A percentile compares a stretch with the other conserved stretches of the same genome.
These are phyloP conservation scores for Penicillium corylophilum DNA, from an alignment of 2,329 filamentous ascomycete species.

Conservation along the genomic window DNA sequence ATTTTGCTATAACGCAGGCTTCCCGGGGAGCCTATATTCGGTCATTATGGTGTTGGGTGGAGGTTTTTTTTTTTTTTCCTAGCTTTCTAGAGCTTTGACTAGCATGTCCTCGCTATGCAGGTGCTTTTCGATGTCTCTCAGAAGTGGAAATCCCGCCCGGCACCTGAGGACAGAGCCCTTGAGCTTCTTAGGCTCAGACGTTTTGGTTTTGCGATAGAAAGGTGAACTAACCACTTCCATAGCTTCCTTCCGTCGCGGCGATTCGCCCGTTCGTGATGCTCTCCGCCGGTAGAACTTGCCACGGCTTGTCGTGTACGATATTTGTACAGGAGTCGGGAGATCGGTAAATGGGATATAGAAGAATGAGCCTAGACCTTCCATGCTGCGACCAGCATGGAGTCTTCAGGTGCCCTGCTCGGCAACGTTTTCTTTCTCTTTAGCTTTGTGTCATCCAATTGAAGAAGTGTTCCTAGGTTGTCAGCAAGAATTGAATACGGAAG, in stretches of 20 bases:
- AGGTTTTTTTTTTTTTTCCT: too few species aligned
- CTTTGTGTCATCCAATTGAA: not conserved
- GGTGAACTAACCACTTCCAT: conserved; percentile 14
- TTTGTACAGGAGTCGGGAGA: conserved; percentile 35
- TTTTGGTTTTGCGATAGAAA: not conserved
- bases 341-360: conserved; percentile 1
- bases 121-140: not conserved
- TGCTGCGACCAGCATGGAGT: conserved; percentile 3
- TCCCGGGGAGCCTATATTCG: not conserved
- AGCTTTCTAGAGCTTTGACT: not conserved
- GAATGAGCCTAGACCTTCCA: conserved; percentile 3
- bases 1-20: not conserved
- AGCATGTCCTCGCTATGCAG: not conserved
- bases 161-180: not conserved
- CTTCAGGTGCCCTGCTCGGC: not conserved
- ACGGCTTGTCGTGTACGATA: conserved; percentile 36
- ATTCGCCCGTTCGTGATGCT: conserved; percentile 40
- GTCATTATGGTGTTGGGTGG: not conserved
- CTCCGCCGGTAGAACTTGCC: conserved; percentile 34
- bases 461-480: not conserved
- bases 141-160: not conserved
- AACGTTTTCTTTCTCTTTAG: conserved; percentile 1
- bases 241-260: conserved; percentile 48
- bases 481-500: too few species aligned
- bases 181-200: not conserved